Base-by-base conservation (phyloP, 176 grass and related monocot species). In the Bothriochloa decipiens region DNA sequence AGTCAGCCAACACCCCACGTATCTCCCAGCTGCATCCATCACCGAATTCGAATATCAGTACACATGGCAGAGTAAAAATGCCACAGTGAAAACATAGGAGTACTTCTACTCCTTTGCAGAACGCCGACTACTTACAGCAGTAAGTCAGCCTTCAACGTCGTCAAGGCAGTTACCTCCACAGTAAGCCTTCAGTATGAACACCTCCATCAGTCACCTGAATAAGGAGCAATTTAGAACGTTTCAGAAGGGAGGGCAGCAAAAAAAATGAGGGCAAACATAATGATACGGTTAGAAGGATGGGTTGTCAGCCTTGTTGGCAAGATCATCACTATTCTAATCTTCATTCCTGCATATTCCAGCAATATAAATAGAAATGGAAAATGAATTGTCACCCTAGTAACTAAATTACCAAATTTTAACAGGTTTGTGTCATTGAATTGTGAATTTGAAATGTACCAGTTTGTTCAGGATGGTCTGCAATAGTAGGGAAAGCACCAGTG, bases 371-470 rank as follows among this genome's bases (percentile, higher is more conserved):
- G 4, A 75, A 67, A 67, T 15, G 74, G 18, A 77, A 69, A n/a
- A n/a, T 63, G 49, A 80, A 71, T 62, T 70, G 28, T 49, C 49
- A 84, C 25, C 35, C 64, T 5, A 61, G n/a, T n/a, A 28, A 58
- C 20, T 49, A 66, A 3, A 39, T 76, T 60, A 83, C 66, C 55
- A 68, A 61, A 20, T 82, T 28, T 37, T 46, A 37, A 63, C 13
- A 74, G 8, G 86, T 78, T 36, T 83, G 25, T 25, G 32, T 67
- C 74, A 49, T 33, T 72, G 58, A 68, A 74, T 57, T 32, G 45
- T 32, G 45, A 61, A 68, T 57, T 32, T 6, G 58, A 79, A 41
- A 79, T 83, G 6, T 90, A 90, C 84, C 88, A 67, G 71, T 50
- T 55, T 71, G 46, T 70, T 83, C 49, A 40, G 47, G 64, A 64